phyloP scores from a whole-genome alignment of 768 basidiomycete genomes.

The Lentinula detonsa region DNA sequence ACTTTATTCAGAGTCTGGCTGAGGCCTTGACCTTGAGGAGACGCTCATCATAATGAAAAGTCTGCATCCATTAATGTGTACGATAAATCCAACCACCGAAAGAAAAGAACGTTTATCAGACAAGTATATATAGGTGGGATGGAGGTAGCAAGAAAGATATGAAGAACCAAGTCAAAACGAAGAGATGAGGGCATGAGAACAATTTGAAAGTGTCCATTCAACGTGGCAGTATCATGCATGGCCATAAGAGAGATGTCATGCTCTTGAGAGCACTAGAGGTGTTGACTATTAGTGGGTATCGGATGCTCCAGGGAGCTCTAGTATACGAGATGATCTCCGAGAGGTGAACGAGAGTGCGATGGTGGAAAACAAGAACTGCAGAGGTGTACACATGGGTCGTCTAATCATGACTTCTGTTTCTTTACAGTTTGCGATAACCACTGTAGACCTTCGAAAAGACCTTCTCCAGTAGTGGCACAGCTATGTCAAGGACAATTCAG shows the following conservation, averaged over 20 bases:
- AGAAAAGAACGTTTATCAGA: slow-evolving; percentile 8
- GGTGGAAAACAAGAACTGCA: slow-evolving; percentile 8
- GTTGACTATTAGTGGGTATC: slow-evolving; percentile 17
- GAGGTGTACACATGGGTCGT: slow-evolving; percentile 1
- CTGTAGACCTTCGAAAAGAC: slow-evolving; percentile 93
- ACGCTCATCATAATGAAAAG: slow-evolving; percentile 12
- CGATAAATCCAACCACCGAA: slow-evolving; percentile 20
- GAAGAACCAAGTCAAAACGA: slow-evolving; percentile 23
- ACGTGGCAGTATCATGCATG: slow-evolving; percentile 25
- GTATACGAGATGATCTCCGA: slow-evolving; percentile 1
- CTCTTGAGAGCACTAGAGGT: background rate
- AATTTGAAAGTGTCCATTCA: slow-evolving; percentile 4
- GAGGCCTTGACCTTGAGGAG: background rate
- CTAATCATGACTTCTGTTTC: slow-evolving; percentile 69
- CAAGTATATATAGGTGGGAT: slow-evolving; percentile 18
- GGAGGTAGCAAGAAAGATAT: slow-evolving; percentile 16
- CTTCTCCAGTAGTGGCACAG: slow-evolving; percentile 95
- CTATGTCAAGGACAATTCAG: slow-evolving; percentile 29
- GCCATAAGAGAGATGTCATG: slow-evolving; percentile 25
- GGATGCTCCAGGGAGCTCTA: slow-evolving; percentile 12
- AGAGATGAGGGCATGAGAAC: slow-evolving; percentile 14
- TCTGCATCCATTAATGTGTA: slow-evolving; percentile 18
- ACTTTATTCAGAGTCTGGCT: background rate
- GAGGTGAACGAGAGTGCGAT: slow-evolving; percentile 17
- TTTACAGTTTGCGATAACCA: slow-evolving; percentile 98